These are phyloP conservation scores for Colletotrichum shisoi DNA, from an alignment of 2,329 filamentous ascomycete genomes.

Conservation along the genomic window DNA sequence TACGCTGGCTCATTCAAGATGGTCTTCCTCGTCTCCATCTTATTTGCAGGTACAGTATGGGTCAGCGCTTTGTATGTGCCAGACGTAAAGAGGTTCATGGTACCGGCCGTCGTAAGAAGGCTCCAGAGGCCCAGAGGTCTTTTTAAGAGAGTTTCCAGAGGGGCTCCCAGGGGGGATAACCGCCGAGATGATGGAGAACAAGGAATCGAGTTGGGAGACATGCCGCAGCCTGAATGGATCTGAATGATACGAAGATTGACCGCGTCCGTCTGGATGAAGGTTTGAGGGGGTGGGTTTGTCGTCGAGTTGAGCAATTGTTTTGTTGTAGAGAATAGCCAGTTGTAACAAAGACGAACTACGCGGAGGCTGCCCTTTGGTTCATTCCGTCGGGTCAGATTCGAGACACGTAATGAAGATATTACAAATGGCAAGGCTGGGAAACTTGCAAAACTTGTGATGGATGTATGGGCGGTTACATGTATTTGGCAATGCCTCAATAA, in stretches of 20 bases:
- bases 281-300: too few relatives aligned
- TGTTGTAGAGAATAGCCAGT: background rate
- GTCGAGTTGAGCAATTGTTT: background rate
- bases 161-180: background rate
- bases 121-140: slow-evolving; percentile 45
- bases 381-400: background rate
- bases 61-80: slow-evolving; percentile 51
- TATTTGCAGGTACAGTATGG: slow-evolving; percentile 49
- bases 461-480: background rate
- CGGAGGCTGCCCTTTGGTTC: background rate
- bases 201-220: background rate
- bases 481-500: background rate
- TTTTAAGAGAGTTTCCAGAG: too few relatives aligned
- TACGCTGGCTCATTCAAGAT: slow-evolving; percentile 55
- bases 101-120: slow-evolving; percentile 54
- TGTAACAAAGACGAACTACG: too few relatives aligned
- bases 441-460: background rate
- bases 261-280: background rate
- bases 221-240: background rate
- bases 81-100: slow-evolving; percentile 55
- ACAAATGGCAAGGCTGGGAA: background rate
- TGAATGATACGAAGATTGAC: too few relatives aligned
- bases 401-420: background rate
- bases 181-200: background rate
- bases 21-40: slow-evolving; percentile 54